Conservation (phyloP, 2,329 filamentous ascomycete species). For the Penicillium psychrosexuale region DNA sequence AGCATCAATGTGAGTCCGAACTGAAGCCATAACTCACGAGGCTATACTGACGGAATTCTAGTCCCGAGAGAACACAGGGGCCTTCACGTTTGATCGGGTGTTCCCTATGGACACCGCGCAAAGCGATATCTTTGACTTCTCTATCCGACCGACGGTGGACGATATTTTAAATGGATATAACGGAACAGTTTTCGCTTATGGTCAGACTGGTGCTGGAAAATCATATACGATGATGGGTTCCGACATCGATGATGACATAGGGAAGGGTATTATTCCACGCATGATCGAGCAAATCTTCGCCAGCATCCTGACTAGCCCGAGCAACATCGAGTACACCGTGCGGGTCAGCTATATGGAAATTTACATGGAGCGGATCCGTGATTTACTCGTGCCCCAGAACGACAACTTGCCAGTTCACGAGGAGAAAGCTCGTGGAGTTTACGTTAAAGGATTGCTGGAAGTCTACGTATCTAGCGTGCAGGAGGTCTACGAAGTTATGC, state of each 20-base stretch:
- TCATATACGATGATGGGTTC: slow-evolving; percentile 99
- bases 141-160: slow-evolving; percentile 91
- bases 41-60: slow-evolving; percentile 40
- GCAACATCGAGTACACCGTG: slow-evolving; percentile 97
- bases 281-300: slow-evolving; percentile 98
- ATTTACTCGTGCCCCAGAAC: slow-evolving; percentile 87
- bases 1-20: slow-evolving; percentile 66
- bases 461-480: slow-evolving; percentile 94
- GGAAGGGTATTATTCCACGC: slow-evolving; percentile 91
- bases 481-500: slow-evolving; percentile 96
- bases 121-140: slow-evolving; percentile 95
- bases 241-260: slow-evolving; percentile 84
- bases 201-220: slow-evolving; percentile 97
- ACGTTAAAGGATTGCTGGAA: slow-evolving; percentile 91
- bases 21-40: slow-evolving; percentile 10
- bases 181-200: slow-evolving; percentile 97
- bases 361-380: slow-evolving; percentile 97
- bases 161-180: slow-evolving; percentile 99
- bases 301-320: slow-evolving; percentile 86
- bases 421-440: slow-evolving; percentile 92
- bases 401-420: slow-evolving; percentile 98
- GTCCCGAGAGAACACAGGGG: slow-evolving; percentile 77
- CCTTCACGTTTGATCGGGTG: slow-evolving; percentile 96
- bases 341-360: slow-evolving; percentile 99
- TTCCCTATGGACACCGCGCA: slow-evolving; percentile 93